phyloP scores from a whole-genome alignment of 179 eudicot species.

The Nepenthes alata region DNA sequence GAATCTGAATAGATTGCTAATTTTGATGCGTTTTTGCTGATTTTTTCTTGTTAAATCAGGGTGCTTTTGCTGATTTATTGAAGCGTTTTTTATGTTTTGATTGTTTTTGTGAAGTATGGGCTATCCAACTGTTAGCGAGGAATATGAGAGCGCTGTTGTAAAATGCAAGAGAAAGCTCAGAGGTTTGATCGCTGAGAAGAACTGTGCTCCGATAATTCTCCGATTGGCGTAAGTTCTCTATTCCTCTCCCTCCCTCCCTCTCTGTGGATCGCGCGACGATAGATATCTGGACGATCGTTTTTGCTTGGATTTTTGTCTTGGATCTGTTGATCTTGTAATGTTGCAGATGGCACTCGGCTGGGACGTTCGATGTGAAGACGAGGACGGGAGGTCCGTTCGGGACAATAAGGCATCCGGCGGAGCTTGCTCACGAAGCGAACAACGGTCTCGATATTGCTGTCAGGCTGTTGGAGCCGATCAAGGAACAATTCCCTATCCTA shows the following conservation, averaged over 20 bases:
- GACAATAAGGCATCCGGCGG: slow-evolving; percentile 19
- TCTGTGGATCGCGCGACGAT: neutral
- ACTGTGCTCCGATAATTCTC: slow-evolving; percentile 45
- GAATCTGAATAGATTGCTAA: too few species aligned
- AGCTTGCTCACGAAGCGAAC: slow-evolving; percentile 21
- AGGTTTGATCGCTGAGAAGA: slow-evolving; percentile 62
- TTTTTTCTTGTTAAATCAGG: slow-evolving; percentile 4
- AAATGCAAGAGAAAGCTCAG: slow-evolving; percentile 60
- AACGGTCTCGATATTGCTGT: slow-evolving; percentile 28
- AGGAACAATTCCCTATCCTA: slow-evolving; percentile 19
- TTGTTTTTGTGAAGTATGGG: neutral
- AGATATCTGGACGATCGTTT: neutral
- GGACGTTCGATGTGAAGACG: slow-evolving; percentile 21
- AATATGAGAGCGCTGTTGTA: slow-evolving; percentile 47
- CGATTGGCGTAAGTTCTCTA: neutral
- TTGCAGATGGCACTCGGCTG: slow-evolving; percentile 29
- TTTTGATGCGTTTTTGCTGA: too few species aligned
- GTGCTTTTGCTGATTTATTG: neutral
- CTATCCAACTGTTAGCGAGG: slow-evolving; percentile 63
- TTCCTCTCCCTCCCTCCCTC: too few species aligned
- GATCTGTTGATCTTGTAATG: neutral
- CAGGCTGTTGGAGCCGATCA: slow-evolving; percentile 22
- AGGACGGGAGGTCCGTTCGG: slow-evolving; percentile 33
- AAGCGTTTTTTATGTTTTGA: neutral
- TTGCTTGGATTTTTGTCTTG: neutral